Evolutionary conservation across 1,139 yeast species (phyloP).

Genomic region (Taphrina communis): DNA sequence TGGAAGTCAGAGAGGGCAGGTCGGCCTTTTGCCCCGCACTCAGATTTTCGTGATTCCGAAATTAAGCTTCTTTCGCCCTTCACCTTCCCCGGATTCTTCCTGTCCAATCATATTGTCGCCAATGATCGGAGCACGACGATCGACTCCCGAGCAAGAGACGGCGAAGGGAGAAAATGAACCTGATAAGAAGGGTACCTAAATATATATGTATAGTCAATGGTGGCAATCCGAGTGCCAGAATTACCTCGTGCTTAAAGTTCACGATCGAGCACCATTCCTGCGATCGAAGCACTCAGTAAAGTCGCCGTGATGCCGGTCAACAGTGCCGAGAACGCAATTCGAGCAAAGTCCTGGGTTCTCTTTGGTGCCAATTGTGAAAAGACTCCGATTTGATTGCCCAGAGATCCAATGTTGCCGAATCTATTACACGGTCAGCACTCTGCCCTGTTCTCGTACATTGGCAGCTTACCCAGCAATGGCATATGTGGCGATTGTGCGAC

Average conservation of each 20-base stretch:
- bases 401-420: constrained; percentile 67
- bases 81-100: constrained; percentile 14
- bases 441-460: too few species aligned
- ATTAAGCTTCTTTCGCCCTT: not conserved
- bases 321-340: constrained; percentile 60
- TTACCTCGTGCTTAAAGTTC: constrained; percentile 10
- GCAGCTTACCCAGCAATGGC: constrained; percentile 52
- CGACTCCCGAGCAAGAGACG: too few species aligned
- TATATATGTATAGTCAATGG: too few species aligned
- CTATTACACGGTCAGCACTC: constrained; percentile 55
- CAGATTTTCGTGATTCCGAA: not conserved
- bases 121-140: too few species aligned
- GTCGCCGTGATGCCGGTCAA: constrained; percentile 65
- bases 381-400: constrained; percentile 70
- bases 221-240: too few species aligned
- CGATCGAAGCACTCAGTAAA: constrained; percentile 66
- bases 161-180: too few species aligned
- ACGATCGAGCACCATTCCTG: constrained; percentile 65
- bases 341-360: constrained; percentile 60
- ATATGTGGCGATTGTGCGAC: constrained; percentile 65
- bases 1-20: not conserved
- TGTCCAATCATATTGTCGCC: constrained; percentile 3
- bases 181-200: too few species aligned
- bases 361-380: constrained; percentile 64
- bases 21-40: not conserved